Conservation (phyloP, 768 basidiomycete genomes). For the Termitomyces sp. region DNA sequence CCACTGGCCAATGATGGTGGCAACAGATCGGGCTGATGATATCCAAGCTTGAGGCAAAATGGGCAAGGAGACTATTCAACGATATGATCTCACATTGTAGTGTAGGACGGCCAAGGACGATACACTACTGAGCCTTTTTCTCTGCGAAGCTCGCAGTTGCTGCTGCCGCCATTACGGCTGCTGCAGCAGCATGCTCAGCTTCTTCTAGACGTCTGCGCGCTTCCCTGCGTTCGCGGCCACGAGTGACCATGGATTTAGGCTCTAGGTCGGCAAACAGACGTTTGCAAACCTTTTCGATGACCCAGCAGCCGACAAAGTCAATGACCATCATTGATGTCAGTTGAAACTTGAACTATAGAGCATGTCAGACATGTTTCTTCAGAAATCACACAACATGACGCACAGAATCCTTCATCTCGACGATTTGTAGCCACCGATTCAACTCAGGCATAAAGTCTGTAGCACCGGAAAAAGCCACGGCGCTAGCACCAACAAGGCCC, state of each 20-base stretch:
- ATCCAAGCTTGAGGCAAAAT: not conserved
- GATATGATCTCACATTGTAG: not conserved
- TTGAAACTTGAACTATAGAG: constrained; percentile 69
- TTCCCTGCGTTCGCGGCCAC: constrained; percentile 79
- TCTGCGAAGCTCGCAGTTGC: constrained; percentile 7
- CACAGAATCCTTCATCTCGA: constrained; percentile 78
- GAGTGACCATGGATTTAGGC: constrained; percentile 78
- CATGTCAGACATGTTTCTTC: not conserved
- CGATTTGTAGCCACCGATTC: constrained; percentile 95
- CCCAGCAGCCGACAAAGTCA: constrained; percentile 87
- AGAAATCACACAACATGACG: constrained; percentile 23
- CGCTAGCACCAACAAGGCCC: constrained; percentile 83
- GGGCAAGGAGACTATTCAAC: not conserved
- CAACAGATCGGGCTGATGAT: not conserved
- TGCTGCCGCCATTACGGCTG: not conserved
- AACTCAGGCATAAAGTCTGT: constrained; percentile 94
- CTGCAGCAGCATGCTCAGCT: constrained; percentile 10
- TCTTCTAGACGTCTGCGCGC: constrained; percentile 40
- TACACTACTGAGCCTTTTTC: constrained; percentile 19
- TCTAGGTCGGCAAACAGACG: constrained; percentile 82
- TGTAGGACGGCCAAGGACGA: not conserved
- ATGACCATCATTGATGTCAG: constrained; percentile 77
- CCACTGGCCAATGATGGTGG: not conserved
- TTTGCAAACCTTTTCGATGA: constrained; percentile 81
- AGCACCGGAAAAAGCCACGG: constrained; percentile 90